Evolutionary conservation across 441 rosid species (phyloP).

Genomic region (Sinapis alba): DNA sequence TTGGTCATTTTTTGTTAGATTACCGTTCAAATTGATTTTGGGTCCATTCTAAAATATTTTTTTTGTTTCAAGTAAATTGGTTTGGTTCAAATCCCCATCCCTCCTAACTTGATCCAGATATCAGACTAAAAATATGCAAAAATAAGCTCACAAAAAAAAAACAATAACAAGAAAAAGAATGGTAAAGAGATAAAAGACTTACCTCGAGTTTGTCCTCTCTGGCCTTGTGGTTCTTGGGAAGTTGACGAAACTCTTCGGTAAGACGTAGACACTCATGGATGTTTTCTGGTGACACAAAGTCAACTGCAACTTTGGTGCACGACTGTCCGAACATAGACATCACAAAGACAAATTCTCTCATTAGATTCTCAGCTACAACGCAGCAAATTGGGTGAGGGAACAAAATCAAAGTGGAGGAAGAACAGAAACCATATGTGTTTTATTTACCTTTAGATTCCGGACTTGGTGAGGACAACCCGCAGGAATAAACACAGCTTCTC

Average conservation of each 20-base stretch:
- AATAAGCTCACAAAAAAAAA: neutral
- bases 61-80: neutral
- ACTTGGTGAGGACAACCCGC: constrained; percentile 99
- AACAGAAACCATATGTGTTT: neutral
- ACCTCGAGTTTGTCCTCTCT: constrained; percentile 98
- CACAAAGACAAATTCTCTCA: neutral
- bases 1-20: neutral
- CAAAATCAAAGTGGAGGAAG: neutral
- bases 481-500: constrained; percentile 94
- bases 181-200: constrained; percentile 4
- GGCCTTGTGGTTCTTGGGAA: constrained; percentile 77
- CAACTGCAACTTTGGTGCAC: constrained; percentile 89
- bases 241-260: constrained; percentile 81
- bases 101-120: neutral
- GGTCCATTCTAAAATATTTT: neutral
- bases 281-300: constrained; percentile 91
- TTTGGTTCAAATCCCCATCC: constrained; percentile 7
- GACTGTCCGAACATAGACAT: constrained; percentile 52
- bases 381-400: neutral
- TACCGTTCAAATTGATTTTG: neutral
- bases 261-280: constrained; percentile 71
- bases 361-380: neutral
- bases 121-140: neutral
- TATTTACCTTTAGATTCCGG: constrained; percentile 76
- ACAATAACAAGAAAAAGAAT: neutral